phyloP scores from a whole-genome alignment of 2,329 filamentous ascomycete genomes.

The Botrytis porri region DNA sequence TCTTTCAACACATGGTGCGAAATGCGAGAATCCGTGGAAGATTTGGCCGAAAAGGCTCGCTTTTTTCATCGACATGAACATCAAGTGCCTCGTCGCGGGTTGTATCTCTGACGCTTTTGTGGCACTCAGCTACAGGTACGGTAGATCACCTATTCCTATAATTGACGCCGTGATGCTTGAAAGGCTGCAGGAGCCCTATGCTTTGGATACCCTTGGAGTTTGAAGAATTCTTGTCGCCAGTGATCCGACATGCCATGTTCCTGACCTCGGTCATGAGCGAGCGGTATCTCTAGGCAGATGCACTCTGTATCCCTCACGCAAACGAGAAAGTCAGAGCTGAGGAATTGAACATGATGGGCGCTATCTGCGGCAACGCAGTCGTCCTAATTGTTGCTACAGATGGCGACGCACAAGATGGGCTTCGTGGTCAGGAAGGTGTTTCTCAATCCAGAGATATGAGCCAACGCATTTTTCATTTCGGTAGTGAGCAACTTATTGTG shows the following conservation, averaged over 20 bases:
- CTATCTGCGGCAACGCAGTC: slow-evolving; percentile 20
- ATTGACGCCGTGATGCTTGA: neutral
- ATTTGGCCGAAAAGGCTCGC: neutral
- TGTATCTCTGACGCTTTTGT: neutral
- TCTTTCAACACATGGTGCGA: neutral
- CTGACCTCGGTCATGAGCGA: neutral
- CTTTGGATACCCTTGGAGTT: neutral
- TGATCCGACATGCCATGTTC: neutral
- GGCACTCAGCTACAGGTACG: neutral
- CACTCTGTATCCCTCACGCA: slow-evolving; percentile 33
- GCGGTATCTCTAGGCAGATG: slow-evolving; percentile 36
- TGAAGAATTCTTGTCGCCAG: neutral
- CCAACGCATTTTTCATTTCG: neutral
- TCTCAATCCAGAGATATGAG: neutral
- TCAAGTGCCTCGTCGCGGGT: neutral
- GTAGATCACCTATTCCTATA: neutral
- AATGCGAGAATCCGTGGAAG: neutral
- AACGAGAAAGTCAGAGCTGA: neutral
- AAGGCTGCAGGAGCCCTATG: neutral
- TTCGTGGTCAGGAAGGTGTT: slow-evolving; percentile 22
- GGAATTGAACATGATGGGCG: slow-evolving; percentile 21
- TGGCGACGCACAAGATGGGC: slow-evolving; percentile 19
- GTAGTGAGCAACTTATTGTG: neutral
- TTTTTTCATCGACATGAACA: neutral
- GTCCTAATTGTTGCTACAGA: slow-evolving; percentile 20